Evolutionary conservation across 2,329 filamentous ascomycete species (phyloP), one percentile per base, ranked within the genome.

Genomic region (Exophiala alcalophila): DNA sequence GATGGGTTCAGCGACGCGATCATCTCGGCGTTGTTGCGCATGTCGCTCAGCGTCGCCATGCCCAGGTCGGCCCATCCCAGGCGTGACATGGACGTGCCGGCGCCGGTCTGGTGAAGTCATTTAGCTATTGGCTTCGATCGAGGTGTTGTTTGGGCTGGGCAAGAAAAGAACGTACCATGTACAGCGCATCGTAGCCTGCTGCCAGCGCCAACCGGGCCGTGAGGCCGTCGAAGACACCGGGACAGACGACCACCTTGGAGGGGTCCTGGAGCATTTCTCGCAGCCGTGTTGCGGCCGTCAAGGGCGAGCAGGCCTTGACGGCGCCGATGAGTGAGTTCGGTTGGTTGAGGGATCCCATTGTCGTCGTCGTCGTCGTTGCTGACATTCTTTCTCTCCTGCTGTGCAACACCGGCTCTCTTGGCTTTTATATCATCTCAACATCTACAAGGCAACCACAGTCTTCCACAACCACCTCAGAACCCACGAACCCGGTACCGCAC

Each of bases 1-100:
- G 63, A 62, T 0, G 71, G 70, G 25, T 71, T 67, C 3, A 77
- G 65, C 35, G 69, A 70, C 3, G 72, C 71, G 38, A 76, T 70
- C 71, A 74, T 77, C 48, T 71, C 71, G 5, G 73, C 73, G 37
- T 76, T 72, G 42, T 66, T 64, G 10, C 66, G 65, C 73, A 76
- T 76, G 48, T 76, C 72, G 39, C 72, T 67, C 10, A 76, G 56
- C 5, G 70, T 69, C 33, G 70, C 71, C 33, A 77, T 67, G 15
- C 69, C 72, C 6, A 76, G 57, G 51, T 76, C 72, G 15, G 72
- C 67, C 53, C 69, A 66, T 10, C 72, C 72, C 24, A 74, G 65
- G 4, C 66, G 60, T 1, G 70, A 73, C 36, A 68, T 68, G 5
- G 68, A 66, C 1, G 71, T 75, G 8, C 73, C 73, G 20, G 44